Conservation (phyloP, 345 rosid genomes). For the Kandelia obovata region DNA sequence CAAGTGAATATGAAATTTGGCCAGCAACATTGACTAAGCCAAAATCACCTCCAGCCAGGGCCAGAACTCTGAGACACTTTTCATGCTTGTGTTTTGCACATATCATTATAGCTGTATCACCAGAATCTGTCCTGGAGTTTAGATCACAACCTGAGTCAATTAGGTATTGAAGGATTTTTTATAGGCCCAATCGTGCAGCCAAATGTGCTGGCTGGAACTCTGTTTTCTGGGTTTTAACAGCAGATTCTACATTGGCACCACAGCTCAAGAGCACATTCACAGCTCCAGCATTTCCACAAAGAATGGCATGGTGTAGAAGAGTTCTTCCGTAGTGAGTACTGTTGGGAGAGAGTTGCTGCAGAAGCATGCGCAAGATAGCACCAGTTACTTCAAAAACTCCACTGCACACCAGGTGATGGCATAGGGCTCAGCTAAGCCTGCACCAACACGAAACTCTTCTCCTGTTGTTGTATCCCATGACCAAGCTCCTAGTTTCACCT, state of each 20-base stretch:
- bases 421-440: slow-evolving; percentile 95
- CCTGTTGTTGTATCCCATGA: slow-evolving; percentile 86
- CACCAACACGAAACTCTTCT: slow-evolving; percentile 92
- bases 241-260: slow-evolving; percentile 58
- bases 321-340: slow-evolving; percentile 66
- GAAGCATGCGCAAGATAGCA: slow-evolving; percentile 62
- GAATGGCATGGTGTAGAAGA: slow-evolving; percentile 90
- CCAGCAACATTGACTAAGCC: slow-evolving; percentile 54
- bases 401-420: slow-evolving; percentile 87
- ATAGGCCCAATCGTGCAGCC: slow-evolving; percentile 64
- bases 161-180: slow-evolving; percentile 51
- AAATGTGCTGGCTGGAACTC: slow-evolving; percentile 72
- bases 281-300: slow-evolving; percentile 71
- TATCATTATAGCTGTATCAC: slow-evolving; percentile 75
- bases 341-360: slow-evolving; percentile 44
- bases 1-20: slow-evolving; percentile 49
- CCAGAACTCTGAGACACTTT: slow-evolving; percentile 56
- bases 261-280: slow-evolving; percentile 56
- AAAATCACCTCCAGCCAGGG: slow-evolving; percentile 81
- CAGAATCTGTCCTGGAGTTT: slow-evolving; percentile 65
- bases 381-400: slow-evolving; percentile 83
- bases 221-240: slow-evolving; percentile 48
- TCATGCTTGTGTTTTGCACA: slow-evolving; percentile 55
- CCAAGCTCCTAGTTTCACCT: slow-evolving; percentile 91
- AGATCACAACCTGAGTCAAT: slow-evolving; percentile 59